These are phyloP conservation scores for Boletus sp. DNA, from an alignment of 768 basidiomycete species.

Conservation along the genomic window DNA sequence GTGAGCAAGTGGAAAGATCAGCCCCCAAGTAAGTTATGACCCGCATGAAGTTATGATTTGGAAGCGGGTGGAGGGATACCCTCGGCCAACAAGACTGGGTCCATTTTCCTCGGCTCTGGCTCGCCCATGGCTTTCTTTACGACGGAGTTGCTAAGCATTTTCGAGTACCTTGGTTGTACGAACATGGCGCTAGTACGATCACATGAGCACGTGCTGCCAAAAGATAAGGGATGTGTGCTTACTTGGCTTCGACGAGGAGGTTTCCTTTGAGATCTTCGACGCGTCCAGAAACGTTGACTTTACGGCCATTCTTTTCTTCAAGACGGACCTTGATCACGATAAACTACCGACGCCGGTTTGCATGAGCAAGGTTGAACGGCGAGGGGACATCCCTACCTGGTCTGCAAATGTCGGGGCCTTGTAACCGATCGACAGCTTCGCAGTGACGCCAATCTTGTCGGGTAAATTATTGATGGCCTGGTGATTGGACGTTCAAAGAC, in stretches of 20 bases:
- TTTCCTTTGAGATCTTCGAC: constrained; percentile 84
- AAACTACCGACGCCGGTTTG: constrained; percentile 48
- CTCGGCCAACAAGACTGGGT: constrained; percentile 27
- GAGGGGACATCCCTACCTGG: constrained; percentile 46
- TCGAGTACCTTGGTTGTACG: constrained; percentile 86
- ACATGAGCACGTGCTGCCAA: neutral
- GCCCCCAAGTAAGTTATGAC: neutral
- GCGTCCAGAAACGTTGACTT: constrained; percentile 62
- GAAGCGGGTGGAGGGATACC: constrained; percentile 26
- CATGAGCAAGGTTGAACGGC: neutral
- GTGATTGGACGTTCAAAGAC: constrained; percentile 3
- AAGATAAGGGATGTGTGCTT: constrained; percentile 31
- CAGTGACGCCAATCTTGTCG: constrained; percentile 90
- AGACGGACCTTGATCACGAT: constrained; percentile 74
- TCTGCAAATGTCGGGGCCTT: constrained; percentile 86
- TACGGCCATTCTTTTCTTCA: constrained; percentile 70
- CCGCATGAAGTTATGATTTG: constrained; percentile 20
- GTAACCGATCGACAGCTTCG: constrained; percentile 77
- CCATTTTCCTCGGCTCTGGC: constrained; percentile 31
- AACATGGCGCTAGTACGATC: constrained; percentile 59
- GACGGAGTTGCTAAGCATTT: constrained; percentile 59
- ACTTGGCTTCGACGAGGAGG: constrained; percentile 79
- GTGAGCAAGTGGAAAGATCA: neutral
- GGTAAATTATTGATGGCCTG: constrained; percentile 86
- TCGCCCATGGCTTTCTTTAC: constrained; percentile 67